Evolutionary conservation across 1,139 yeast genomes (phyloP), one percentile per base, ranked within the genome.

Genomic region (Pichia sp.): DNA sequence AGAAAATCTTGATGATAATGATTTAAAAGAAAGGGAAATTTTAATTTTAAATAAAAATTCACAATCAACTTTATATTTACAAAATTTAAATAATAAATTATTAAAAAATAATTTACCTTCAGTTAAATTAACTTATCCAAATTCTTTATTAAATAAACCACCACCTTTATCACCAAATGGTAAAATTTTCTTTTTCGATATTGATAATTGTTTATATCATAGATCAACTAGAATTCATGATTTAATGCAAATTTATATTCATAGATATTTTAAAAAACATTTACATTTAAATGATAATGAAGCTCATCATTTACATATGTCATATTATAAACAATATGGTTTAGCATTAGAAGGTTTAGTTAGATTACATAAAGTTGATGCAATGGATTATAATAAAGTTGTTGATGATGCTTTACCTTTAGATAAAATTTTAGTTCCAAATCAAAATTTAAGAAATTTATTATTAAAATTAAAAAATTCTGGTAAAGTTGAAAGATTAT

Each of bases 381-480:
- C 97, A 4, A 66, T 92, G 66, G 92, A 86, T 57, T 92, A 92
- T 67, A 92, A 92, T 66, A 71, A 76, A 42, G 76, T 83, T 56
- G 97, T 92, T 25, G 98, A 92, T 66, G 97, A 92, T 63, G 82
- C 97, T 0, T 72, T 92, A 47, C 97, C 96, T 30, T 73, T 92
- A 58, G 92, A 86, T 52, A 70, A 76, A 42, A 85, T 88, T 8
- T 72, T 92, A 50, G 65, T 71, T 43, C 94, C 89, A 44, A 80
- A 83, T 58, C 64, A 64, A 11, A 62, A 66, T 33, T 68, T 84
- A 52, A 71, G 92, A 50, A 66, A 73, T 27, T 66, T 78, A 72
- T 66, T 85, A 43, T 50, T 74, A 5, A 59, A 67, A 4, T 58
- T 84, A 54, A 79, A 71, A 55, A 56, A 68, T 9, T 42, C 59